Conservation (phyloP, 2,329 filamentous ascomycete species). For the Aspergillus brasiliensis region DNA sequence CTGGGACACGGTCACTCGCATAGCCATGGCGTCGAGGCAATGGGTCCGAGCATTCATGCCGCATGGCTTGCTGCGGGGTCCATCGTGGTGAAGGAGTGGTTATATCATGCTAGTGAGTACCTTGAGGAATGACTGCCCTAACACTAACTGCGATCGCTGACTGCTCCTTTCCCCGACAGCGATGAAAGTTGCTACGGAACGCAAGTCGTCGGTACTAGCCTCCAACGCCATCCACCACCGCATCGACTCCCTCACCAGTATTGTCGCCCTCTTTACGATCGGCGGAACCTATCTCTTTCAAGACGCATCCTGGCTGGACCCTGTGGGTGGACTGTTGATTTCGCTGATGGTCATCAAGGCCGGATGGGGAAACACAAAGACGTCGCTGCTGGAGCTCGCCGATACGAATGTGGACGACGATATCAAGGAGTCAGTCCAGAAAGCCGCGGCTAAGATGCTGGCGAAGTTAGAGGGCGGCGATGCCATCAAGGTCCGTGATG, state of each 20-base stretch:
- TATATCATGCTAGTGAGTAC: slow-evolving; percentile 91
- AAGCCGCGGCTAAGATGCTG: slow-evolving; percentile 64
- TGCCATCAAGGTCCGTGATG: slow-evolving; percentile 70
- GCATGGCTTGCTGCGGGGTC: slow-evolving; percentile 92
- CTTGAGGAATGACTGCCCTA: not conserved
- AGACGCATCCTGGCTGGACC: slow-evolving; percentile 89
- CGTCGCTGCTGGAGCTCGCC: slow-evolving; percentile 83
- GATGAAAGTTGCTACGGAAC: slow-evolving; percentile 92
- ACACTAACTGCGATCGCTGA: not conserved
- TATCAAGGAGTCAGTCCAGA: slow-evolving; percentile 70
- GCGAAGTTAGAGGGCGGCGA: slow-evolving; percentile 56
- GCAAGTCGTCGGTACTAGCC: slow-evolving; percentile 92
- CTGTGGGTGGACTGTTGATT: slow-evolving; percentile 88
- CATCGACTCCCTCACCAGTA: slow-evolving; percentile 90
- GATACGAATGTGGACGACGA: slow-evolving; percentile 87
- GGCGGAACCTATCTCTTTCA: slow-evolving; percentile 83
- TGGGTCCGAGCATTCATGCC: slow-evolving; percentile 83
- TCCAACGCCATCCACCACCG: slow-evolving; percentile 97
- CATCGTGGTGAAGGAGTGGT: slow-evolving; percentile 92
- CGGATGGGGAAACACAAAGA: slow-evolving; percentile 80
- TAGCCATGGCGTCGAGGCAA: slow-evolving; percentile 51
- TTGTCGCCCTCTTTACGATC: slow-evolving; percentile 88
- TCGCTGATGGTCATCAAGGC: slow-evolving; percentile 91
- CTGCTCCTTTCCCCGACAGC: slow-evolving; percentile 52
- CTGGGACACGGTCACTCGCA: slow-evolving; percentile 63